Conservation (phyloP, 2,329 filamentous ascomycete species). For the Penicillium sp. region DNA sequence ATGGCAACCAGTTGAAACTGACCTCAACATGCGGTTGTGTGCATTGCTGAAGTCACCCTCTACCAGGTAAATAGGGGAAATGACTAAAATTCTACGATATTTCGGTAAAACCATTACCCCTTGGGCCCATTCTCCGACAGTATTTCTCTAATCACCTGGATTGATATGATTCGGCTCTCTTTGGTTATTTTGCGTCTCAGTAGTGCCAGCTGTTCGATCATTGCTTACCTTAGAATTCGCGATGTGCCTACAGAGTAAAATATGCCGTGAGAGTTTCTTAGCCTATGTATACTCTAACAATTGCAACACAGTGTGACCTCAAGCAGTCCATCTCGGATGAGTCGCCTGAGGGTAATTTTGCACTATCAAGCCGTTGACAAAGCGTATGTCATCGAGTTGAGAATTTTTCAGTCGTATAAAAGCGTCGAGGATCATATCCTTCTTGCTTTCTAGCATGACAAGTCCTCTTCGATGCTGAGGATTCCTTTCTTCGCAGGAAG, state of each 20-base stretch:
- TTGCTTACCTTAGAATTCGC: not conserved
- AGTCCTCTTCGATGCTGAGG: conserved; percentile 2
- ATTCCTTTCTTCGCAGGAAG: conserved; percentile 2
- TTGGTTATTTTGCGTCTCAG: not conserved
- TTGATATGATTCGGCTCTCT: not conserved
- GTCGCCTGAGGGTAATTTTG: not conserved
- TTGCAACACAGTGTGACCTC: not conserved
- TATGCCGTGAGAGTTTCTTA: not conserved
- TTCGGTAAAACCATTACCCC: not conserved
- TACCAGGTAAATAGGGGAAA: not conserved
- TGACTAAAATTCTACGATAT: not conserved
- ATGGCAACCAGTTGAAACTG: not conserved
- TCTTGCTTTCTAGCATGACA: conserved; percentile 8
- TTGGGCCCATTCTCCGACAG: not conserved
- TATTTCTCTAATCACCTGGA: not conserved
- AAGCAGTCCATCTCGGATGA: not conserved
- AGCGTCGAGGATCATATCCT: conserved; percentile 3
- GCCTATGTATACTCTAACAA: not conserved
- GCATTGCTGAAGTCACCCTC: not conserved
- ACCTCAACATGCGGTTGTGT: not conserved
- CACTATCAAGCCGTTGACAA: not conserved
- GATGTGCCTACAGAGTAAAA: not conserved
- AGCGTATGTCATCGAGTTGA: conserved; percentile 3
- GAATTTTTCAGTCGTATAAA: conserved; percentile 1
- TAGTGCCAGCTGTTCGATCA: not conserved